Evolutionary conservation across 345 rosid species (phyloP), one percentile per base, ranked within the genome.

Genomic region (Nephelium lappaceum): DNA sequence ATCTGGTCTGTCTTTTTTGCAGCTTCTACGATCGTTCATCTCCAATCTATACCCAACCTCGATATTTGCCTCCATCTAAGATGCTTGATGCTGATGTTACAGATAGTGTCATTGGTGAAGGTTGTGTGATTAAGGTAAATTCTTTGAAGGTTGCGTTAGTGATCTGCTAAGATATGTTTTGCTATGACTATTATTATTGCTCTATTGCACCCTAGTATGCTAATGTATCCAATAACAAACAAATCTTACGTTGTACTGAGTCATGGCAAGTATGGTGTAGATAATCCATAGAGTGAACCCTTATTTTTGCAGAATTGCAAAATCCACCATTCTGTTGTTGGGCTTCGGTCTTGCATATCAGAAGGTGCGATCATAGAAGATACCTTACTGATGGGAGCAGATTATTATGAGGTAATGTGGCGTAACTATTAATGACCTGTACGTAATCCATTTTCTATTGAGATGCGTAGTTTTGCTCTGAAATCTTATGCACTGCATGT

Each of bases 1-100:
- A 60, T 61, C 51, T 73, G 69, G 53, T 57, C 62, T 36, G 69
- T 72, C 39, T 62, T 74, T 74, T 60, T 70, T 73, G 76, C 90
- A 95, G 98, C 83, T 95, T 95, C 84, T 95, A 95, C 79, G 98
- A 95, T 69, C 98, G 97, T 69, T 95, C 98, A 2, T 87, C 98
- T 71, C 98, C 98, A 4, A 95, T 95, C 77, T 95, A 95, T 84
- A 95, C 98, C 39, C 98, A 95, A 81, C 98, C 98, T 65, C 93
- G 98, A 25, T 95, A 95, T 78, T 81, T 95, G 79, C 98, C 98
- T 69, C 98, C 98, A 23, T 95, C 98, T 60, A 93, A 93, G 90
- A 93, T 95, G 98, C 98, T 95, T 69, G 95, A 95, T 86, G 98
- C 97, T 76, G 98, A 95, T 88, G 97, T 95, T 71, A 95, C 97